phyloP scores from a whole-genome alignment of 1,284 basidiomycete species.

The Ustilago bromivora region DNA sequence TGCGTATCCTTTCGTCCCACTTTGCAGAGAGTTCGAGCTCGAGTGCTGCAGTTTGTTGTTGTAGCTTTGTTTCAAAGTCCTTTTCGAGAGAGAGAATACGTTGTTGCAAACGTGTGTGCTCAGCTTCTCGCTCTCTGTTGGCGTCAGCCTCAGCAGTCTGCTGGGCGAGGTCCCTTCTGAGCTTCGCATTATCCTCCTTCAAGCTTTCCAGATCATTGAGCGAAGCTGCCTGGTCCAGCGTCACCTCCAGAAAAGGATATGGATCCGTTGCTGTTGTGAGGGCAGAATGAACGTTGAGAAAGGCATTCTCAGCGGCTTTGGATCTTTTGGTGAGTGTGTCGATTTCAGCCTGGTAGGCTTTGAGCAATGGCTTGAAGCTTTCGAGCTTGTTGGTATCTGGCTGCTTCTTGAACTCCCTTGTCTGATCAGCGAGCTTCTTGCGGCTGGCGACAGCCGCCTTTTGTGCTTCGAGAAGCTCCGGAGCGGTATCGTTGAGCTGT shows the following conservation, averaged over 20 bases:
- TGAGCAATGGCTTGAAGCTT: slow-evolving; percentile 63
- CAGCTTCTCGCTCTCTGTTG: slow-evolving; percentile 79
- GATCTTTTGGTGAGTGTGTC: slow-evolving; percentile 91
- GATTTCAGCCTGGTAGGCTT: slow-evolving; percentile 89
- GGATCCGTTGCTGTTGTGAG: slow-evolving; percentile 95
- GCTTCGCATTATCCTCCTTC: slow-evolving; percentile 32
- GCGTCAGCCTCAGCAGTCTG: slow-evolving; percentile 24
- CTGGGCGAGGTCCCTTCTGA: slow-evolving; percentile 28
- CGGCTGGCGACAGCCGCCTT: slow-evolving; percentile 58
- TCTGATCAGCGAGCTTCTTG: slow-evolving; percentile 65
- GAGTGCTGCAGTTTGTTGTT: slow-evolving; percentile 85
- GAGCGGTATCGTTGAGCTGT: slow-evolving; percentile 41
- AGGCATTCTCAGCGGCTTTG: slow-evolving; percentile 90
- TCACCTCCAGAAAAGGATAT: slow-evolving; percentile 91
- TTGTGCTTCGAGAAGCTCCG: slow-evolving; percentile 51
- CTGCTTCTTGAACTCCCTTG: slow-evolving; percentile 64
- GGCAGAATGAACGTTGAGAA: slow-evolving; percentile 77
- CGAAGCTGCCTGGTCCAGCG: slow-evolving; percentile 74
- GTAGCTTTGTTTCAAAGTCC: slow-evolving; percentile 89
- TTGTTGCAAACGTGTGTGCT: slow-evolving; percentile 83
- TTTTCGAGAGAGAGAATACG: slow-evolving; percentile 28
- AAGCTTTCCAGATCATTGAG: slow-evolving; percentile 50
- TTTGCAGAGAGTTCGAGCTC: slow-evolving; percentile 95
- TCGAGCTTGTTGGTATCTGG: slow-evolving; percentile 55
- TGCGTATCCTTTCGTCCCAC: slow-evolving; percentile 92